Percentiles rank a stretch among this genome's conserved stretches.
phyloP scores from a whole-genome alignment of 768 basidiomycete genomes.

The Trametes maxima region DNA sequence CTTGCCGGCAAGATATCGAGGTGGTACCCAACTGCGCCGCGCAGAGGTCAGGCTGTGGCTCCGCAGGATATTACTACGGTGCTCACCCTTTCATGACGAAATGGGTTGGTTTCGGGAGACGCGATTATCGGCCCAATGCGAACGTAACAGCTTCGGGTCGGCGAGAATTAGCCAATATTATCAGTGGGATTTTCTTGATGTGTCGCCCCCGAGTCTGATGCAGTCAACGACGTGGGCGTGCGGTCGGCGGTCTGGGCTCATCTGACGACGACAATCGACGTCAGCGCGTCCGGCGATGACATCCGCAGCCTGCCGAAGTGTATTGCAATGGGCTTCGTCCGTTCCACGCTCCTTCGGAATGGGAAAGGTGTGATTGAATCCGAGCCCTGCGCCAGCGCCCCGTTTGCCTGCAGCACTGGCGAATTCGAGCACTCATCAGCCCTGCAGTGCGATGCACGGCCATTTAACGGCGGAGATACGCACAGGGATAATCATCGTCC shows the following conservation, averaged over 20 bases:
- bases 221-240: not conserved
- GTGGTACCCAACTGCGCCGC: conserved; percentile 27
- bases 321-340: conserved; percentile 31
- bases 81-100: conserved; percentile 41
- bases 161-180: conserved; percentile 35
- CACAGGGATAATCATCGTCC: conserved; percentile 37
- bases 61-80: not conserved
- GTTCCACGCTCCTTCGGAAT: conserved; percentile 31
- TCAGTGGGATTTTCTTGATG: conserved; percentile 34
- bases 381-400: conserved; percentile 29
- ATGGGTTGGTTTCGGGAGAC: conserved; percentile 25
- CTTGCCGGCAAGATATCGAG: conserved; percentile 32
- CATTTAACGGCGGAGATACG: conserved; percentile 1
- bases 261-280: conserved; percentile 34
- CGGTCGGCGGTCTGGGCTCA: not conserved
- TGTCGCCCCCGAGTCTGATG: conserved; percentile 39
- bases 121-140: conserved; percentile 31
- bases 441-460: not conserved
- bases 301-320: conserved; percentile 25
- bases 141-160: conserved; percentile 32
- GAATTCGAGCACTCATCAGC: conserved; percentile 28
- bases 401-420: conserved; percentile 33
- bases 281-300: conserved; percentile 28
- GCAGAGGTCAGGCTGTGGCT: not conserved
- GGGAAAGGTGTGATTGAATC: conserved; percentile 35